Percentiles rank a stretch among this genome's conserved stretches.
Evolutionary conservation across 805 yeast species (phyloP).

Genomic region (Saccharomycopsis amapae): DNA sequence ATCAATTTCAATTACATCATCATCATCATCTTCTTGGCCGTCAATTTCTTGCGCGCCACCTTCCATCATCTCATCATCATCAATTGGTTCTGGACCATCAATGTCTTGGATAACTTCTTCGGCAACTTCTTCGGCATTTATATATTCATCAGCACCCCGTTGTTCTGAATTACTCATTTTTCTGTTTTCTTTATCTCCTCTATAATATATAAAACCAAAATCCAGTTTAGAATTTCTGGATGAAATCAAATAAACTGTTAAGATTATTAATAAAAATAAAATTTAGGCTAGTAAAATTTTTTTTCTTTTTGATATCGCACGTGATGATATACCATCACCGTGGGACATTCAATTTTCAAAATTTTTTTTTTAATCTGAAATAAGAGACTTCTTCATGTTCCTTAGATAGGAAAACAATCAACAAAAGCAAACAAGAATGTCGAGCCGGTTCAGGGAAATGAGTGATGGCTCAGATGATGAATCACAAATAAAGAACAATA

Average conservation of each 20-base stretch:
- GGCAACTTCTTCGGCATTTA: conserved; percentile 21
- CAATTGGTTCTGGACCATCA: conserved; percentile 20
- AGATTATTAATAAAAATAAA: background rate
- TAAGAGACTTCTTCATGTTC: background rate
- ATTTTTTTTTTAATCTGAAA: background rate
- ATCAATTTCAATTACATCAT: conserved; percentile 37
- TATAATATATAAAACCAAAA: background rate
- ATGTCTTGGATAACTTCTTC: conserved; percentile 25
- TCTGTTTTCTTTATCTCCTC: too few relatives aligned
- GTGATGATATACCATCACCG: too few relatives aligned
- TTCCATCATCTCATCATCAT: conserved; percentile 23
- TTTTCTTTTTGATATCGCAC: too few relatives aligned
- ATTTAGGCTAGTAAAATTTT: background rate
- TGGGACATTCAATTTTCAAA: too few relatives aligned
- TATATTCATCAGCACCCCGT: conserved; percentile 19
- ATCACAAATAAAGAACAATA: background rate
- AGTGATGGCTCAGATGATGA: background rate
- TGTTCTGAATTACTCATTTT: conserved; percentile 1
- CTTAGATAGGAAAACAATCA: background rate
- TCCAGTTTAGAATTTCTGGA: background rate
- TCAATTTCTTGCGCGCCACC: conserved; percentile 20
- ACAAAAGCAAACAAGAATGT: background rate
- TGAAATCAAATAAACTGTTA: background rate
- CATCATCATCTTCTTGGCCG: conserved; percentile 29
- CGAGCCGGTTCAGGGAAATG: background rate